phyloP scores from a whole-genome alignment of 2,329 filamentous ascomycete species.

The Pseudogymnoascus sp. region DNA sequence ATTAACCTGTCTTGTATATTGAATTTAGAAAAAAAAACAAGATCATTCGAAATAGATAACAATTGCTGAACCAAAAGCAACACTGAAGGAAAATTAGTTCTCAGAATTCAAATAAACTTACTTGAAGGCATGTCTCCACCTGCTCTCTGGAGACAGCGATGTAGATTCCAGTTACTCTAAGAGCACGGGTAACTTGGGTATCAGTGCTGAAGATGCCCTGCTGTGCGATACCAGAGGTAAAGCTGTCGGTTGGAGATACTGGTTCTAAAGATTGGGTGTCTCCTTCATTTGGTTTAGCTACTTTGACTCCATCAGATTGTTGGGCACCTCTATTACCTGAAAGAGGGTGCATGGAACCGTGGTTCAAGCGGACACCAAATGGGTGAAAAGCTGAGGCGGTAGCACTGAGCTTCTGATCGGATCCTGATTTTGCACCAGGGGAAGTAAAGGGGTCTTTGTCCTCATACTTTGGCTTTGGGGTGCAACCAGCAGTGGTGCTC shows the following conservation, averaged over 20 bases:
- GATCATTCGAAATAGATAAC: background rate
- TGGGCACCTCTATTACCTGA: background rate
- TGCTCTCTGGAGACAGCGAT: constrained; percentile 15
- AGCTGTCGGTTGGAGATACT: background rate
- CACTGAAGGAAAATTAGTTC: background rate
- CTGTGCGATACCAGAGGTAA: background rate
- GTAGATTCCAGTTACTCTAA: constrained; percentile 23
- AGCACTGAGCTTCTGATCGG: constrained; percentile 49
- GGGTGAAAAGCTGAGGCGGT: constrained; percentile 57
- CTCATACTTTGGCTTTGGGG: constrained; percentile 17
- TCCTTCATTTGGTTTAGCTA: background rate
- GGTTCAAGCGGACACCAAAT: constrained; percentile 20
- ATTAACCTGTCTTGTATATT: background rate
- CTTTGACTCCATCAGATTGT: background rate
- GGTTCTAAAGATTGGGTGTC: background rate
- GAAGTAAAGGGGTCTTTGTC: constrained; percentile 49
- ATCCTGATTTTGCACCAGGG: constrained; percentile 26
- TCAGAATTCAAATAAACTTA: constrained; percentile 12
- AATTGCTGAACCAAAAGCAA: background rate
- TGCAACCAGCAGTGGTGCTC: constrained; percentile 18
- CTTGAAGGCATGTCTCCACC: constrained; percentile 18
- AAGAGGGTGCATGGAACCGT: background rate
- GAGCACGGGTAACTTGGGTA: constrained; percentile 21
- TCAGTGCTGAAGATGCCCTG: constrained; percentile 25
- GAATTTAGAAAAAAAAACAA: background rate